A percentile compares a stretch with the other conserved stretches of the same genome.
Conservation (phyloP, 768 basidiomycete genomes). For the Naematelia encephala region DNA sequence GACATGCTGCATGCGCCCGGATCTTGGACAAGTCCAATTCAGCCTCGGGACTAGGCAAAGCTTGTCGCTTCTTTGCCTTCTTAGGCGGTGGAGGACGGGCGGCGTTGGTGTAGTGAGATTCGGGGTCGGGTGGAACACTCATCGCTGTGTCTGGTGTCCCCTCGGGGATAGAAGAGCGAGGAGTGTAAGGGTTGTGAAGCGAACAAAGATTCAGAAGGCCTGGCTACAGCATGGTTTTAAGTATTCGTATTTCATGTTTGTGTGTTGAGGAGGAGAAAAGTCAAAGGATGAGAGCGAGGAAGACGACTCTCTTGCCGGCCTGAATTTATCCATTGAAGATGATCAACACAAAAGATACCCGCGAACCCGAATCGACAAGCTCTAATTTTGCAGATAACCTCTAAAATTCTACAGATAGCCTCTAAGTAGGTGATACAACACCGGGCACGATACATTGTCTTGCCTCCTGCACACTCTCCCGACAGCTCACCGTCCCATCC, state of each 20-base stretch:
- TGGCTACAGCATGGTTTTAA: neutral
- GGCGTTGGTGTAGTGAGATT: no score
- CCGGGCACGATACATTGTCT: no score
- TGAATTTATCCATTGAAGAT: no score
- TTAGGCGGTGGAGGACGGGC: neutral
- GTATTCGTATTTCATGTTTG: neutral
- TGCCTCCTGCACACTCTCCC: neutral
- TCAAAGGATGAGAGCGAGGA: neutral
- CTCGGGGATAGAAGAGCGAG: neutral
- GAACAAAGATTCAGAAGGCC: neutral
- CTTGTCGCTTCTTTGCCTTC: neutral
- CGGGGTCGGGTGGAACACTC: neutral
- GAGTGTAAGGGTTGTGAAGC: neutral
- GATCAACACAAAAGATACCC: no score
- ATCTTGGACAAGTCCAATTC: slow-evolving; percentile 27
- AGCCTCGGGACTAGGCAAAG: neutral
- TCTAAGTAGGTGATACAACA: neutral
- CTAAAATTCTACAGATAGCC: neutral
- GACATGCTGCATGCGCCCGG: slow-evolving; percentile 38
- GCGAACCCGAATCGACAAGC: no score
- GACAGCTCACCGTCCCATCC: neutral
- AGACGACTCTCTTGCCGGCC: no score
- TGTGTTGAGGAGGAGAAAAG: neutral
- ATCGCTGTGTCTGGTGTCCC: no score
- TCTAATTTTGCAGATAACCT: neutral